phyloP scores from a whole-genome alignment of 1,139 yeast species.

The Arxiozyma slooffiae region DNA sequence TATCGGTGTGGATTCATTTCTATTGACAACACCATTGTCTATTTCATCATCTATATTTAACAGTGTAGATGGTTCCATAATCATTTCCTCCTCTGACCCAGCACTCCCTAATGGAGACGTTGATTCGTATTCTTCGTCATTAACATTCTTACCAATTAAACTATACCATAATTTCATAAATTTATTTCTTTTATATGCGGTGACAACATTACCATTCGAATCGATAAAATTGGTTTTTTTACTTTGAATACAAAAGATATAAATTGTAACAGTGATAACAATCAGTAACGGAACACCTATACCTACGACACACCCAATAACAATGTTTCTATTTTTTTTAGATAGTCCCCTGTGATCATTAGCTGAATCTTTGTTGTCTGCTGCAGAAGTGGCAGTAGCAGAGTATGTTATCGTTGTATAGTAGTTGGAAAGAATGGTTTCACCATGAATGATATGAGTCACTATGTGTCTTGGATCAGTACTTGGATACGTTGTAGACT shows the following conservation, averaged over 20 bases:
- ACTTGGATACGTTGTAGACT: constrained; percentile 8
- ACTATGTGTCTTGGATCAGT: constrained; percentile 11
- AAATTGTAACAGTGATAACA: constrained; percentile 15
- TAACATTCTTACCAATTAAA: constrained; percentile 23
- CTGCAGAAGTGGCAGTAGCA: constrained; percentile 15
- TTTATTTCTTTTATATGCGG: constrained; percentile 27
- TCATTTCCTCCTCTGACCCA: constrained; percentile 13
- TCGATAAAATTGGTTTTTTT: constrained; percentile 32
- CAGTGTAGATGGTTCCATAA: background rate
- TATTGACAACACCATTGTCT: background rate
- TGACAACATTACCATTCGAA: constrained; percentile 35
- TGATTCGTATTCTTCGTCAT: constrained; percentile 22
- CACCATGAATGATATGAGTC: constrained; percentile 28
- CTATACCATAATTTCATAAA: constrained; percentile 25
- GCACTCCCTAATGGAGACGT: constrained; percentile 23
- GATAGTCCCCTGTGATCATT: constrained; percentile 34
- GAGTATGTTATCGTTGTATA: constrained; percentile 27
- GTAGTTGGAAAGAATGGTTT: constrained; percentile 27
- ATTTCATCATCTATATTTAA: background rate
- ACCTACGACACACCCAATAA: constrained; percentile 43
- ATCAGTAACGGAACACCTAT: constrained; percentile 32
- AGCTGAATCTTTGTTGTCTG: constrained; percentile 11
- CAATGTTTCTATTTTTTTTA: constrained; percentile 35
- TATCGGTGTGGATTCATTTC: background rate
- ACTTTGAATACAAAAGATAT: constrained; percentile 27